phyloP scores from a whole-genome alignment of 2,329 filamentous ascomycete genomes.

The Rhinocladiella mackenziei region DNA sequence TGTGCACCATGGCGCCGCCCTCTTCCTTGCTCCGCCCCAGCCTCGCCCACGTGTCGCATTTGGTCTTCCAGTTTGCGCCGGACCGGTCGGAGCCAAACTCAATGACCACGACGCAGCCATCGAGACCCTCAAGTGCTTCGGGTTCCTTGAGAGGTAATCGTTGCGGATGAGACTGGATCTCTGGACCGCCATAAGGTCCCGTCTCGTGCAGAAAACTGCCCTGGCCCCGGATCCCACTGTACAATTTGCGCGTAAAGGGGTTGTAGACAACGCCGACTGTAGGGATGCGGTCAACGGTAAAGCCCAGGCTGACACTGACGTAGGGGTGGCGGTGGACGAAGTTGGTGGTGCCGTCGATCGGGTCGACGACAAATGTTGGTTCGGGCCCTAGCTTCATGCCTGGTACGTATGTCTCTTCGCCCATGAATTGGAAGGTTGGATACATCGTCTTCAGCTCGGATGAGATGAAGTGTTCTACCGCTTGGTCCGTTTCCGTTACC shows the following conservation, averaged over 20 bases:
- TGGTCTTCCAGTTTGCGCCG: slow-evolving; percentile 56
- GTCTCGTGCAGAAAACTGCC: slow-evolving; percentile 48
- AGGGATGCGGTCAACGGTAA: slow-evolving; percentile 49
- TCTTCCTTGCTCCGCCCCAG: slow-evolving; percentile 47
- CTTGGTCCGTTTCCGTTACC: slow-evolving; percentile 61
- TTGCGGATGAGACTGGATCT: background rate
- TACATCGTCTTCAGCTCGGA: slow-evolving; percentile 49
- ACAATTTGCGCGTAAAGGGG: slow-evolving; percentile 54
- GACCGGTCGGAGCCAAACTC: slow-evolving; percentile 60
- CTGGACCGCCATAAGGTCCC: too few relatives aligned
- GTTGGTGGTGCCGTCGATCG: slow-evolving; percentile 63
- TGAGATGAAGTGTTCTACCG: slow-evolving; percentile 57
- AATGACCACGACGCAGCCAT: slow-evolving; percentile 52
- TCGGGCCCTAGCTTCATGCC: slow-evolving; percentile 48
- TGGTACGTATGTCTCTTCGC: slow-evolving; percentile 58
- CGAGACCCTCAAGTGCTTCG: slow-evolving; percentile 48
- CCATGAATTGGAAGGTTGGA: slow-evolving; percentile 50
- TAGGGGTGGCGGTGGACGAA: slow-evolving; percentile 61
- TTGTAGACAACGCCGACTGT: slow-evolving; percentile 59
- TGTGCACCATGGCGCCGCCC: slow-evolving; percentile 61
- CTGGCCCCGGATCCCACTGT: slow-evolving; percentile 52
- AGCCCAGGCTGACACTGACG: slow-evolving; percentile 57
- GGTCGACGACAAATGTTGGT: slow-evolving; percentile 61
- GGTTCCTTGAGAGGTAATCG: slow-evolving; percentile 30
- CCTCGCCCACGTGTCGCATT: slow-evolving; percentile 51